Base-by-base conservation (phyloP, 2,329 filamentous ascomycete genomes). In the Phyllosticta citriasiana region DNA sequence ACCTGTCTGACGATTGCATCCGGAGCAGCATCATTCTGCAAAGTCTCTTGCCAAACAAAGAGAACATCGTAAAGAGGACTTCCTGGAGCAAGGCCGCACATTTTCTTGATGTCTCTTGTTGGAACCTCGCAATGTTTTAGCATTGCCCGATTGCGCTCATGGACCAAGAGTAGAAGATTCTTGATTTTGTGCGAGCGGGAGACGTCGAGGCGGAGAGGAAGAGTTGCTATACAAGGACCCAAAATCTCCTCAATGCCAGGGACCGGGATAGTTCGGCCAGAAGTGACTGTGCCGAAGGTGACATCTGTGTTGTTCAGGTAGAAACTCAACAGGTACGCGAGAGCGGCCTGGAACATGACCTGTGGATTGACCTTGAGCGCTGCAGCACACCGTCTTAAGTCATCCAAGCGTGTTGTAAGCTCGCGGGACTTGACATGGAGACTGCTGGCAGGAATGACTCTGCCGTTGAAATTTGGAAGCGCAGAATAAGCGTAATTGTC, bases 21-120 rank as follows among this genome's bases (percentile, higher is more conserved):
- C 3, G 69, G 64, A n/a, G 69, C 65, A 2, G 65, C 64, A 27
- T 77, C 60, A 16, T 72, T 71, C 1, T 72, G 65, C 19, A 88
- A 76, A 0, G 86, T 88, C 68, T 96, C 87, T 67, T 97, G 92
- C 79, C 92, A 97, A 0, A 92, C 86, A 67, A 96, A 87, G 0
- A 96, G 76, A 0, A 86, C 81, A 66, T 96, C 89, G 66, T 93
- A 96, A 0, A 96, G 73, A 1, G 75, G 74, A 50, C 83, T 79
- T 0, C 80, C 77, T 0, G 84, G 78, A 27, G 79, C 74, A 0
- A 87, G 63, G 0, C 80, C 81, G 2, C 80, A 82, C 1, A 81
- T 73, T 65, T 82, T 84, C 67, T 84, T 87, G 65, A 96, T 89
- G 1, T 91, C 84, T 0, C 83, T 76, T 2, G 95, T 78, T 0